Percentiles rank a stretch among this genome's conserved stretches.
These are phyloP conservation scores for Arxiozyma telluris DNA, from an alignment of 1,139 yeast species.

Conservation along the genomic window DNA sequence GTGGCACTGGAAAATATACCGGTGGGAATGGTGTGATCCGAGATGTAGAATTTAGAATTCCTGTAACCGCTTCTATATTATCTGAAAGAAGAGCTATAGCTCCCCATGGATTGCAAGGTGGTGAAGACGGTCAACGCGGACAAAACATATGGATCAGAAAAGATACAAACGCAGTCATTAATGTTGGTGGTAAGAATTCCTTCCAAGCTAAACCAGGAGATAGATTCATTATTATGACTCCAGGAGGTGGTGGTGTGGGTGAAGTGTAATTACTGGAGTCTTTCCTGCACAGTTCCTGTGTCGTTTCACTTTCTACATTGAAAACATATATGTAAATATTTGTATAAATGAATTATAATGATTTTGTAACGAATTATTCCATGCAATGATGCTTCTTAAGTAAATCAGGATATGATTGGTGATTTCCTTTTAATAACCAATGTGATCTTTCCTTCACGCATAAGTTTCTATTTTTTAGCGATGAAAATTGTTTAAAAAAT, in stretches of 20 bases:
- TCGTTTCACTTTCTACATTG: neutral
- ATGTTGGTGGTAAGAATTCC: slow-evolving; percentile 52
- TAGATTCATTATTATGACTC: slow-evolving; percentile 43
- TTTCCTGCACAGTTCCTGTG: neutral
- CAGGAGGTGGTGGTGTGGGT: slow-evolving; percentile 44
- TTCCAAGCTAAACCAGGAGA: slow-evolving; percentile 46
- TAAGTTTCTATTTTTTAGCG: neutral
- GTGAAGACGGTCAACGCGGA: slow-evolving; percentile 51
- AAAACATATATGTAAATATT: no score
- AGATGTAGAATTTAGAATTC: slow-evolving; percentile 49
- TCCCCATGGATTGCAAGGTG: slow-evolving; percentile 58
- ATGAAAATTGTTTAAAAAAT: neutral
- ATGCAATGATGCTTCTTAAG: neutral
- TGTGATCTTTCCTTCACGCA: no score
- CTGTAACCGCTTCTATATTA: slow-evolving; percentile 49
- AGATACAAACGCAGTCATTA: slow-evolving; percentile 30
- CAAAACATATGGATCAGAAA: slow-evolving; percentile 46
- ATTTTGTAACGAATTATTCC: no score
- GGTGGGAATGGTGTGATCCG: slow-evolving; percentile 62
- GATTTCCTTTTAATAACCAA: neutral
- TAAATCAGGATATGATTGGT: no score
- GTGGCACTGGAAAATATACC: slow-evolving; percentile 45
- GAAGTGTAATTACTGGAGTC: neutral
- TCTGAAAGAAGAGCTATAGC: slow-evolving; percentile 52
- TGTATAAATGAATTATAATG: no score